Percentiles rank a stretch among this genome's conserved stretches.
Conservation (phyloP, 495 filamentous ascomycete genomes). For the Pseudomonodictys pantanalensis region DNA sequence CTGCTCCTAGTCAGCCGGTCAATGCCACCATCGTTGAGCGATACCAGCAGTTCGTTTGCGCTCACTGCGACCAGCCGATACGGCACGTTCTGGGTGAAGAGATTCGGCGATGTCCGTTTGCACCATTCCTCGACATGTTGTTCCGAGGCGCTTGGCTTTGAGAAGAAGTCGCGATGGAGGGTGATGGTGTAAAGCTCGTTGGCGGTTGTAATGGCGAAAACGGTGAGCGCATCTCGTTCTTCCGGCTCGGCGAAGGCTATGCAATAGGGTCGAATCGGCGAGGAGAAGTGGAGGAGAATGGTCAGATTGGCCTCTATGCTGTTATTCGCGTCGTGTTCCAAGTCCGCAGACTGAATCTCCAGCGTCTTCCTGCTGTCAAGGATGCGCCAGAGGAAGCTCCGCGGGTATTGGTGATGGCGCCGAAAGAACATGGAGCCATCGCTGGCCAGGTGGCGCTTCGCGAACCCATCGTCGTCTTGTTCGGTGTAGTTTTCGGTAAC, state of each 20-base stretch:
- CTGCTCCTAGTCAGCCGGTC: constrained; percentile 66
- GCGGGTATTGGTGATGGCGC: constrained; percentile 66
- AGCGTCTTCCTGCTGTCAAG: constrained; percentile 76
- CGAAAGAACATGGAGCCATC: constrained; percentile 84
- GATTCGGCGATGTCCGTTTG: constrained; percentile 66
- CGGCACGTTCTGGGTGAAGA: constrained; percentile 69
- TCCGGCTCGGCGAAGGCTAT: constrained; percentile 77
- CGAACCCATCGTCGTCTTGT: constrained; percentile 73
- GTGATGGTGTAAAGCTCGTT: constrained; percentile 78
- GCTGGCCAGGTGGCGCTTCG: constrained; percentile 66
- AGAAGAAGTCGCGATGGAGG: constrained; percentile 77
- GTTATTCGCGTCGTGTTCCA: constrained; percentile 65
- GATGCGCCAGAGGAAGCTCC: constrained; percentile 86
- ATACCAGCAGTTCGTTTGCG: constrained; percentile 69
- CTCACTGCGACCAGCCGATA: constrained; percentile 76
- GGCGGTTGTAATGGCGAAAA: constrained; percentile 74
- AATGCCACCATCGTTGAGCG: constrained; percentile 78
- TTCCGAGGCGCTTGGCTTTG: constrained; percentile 62
- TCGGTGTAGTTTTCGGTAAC: constrained; percentile 47
- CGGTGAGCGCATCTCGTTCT: constrained; percentile 71
- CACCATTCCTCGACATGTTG: constrained; percentile 70
- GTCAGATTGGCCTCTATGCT: constrained; percentile 65
- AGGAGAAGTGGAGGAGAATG: constrained; percentile 72
- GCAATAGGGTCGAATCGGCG: constrained; percentile 66
- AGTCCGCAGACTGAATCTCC: constrained; percentile 77